Evolutionary conservation across 371 early-diverging fungal genomes (phyloP).

Genomic region (Actinomortierella ambigua): DNA sequence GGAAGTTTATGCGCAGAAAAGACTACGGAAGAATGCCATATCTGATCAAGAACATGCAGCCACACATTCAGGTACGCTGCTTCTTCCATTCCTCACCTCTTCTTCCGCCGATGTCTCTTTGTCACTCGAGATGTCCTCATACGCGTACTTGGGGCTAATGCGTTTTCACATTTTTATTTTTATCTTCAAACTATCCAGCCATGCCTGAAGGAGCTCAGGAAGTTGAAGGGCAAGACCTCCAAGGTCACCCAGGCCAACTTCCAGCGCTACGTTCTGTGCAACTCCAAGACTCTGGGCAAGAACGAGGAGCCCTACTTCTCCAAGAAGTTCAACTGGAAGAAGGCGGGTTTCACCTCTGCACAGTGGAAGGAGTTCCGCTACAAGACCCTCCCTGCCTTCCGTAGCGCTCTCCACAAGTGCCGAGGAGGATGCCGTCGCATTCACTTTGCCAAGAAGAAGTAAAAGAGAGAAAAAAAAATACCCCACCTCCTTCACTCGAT

Average conservation of each 20-base stretch:
- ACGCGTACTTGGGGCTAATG: background rate
- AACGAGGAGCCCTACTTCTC: conserved; percentile 26
- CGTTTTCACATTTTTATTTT: too few relatives aligned
- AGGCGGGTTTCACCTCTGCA: conserved; percentile 22
- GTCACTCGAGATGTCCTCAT: conserved; percentile 3
- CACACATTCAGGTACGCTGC: conserved; percentile 18
- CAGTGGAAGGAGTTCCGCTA: conserved; percentile 26
- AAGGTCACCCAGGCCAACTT: conserved; percentile 25
- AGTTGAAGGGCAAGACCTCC: conserved; percentile 18
- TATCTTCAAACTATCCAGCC: conserved; percentile 18
- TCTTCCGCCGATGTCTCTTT: background rate
- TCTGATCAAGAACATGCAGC: conserved; percentile 30
- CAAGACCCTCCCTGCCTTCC: conserved; percentile 37
- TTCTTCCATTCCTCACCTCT: background rate
- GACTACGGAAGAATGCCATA: conserved; percentile 25
- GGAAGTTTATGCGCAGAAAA: conserved; percentile 14
- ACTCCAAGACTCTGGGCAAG: conserved; percentile 35
- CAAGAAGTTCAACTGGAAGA: conserved; percentile 31
- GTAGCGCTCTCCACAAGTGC: conserved; percentile 32
- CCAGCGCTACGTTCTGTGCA: conserved; percentile 32
- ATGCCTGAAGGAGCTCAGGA: conserved; percentile 10
- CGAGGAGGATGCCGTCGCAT: conserved; percentile 41
- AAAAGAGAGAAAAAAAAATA: too few relatives aligned
- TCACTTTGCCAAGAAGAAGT: conserved; percentile 25
- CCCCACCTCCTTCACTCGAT: too few relatives aligned